A percentile compares a stretch with the other conserved stretches of the same genome.
Evolutionary conservation across 2,329 filamentous ascomycete genomes (phyloP).

Genomic region (Dactylella cylindrospora): DNA sequence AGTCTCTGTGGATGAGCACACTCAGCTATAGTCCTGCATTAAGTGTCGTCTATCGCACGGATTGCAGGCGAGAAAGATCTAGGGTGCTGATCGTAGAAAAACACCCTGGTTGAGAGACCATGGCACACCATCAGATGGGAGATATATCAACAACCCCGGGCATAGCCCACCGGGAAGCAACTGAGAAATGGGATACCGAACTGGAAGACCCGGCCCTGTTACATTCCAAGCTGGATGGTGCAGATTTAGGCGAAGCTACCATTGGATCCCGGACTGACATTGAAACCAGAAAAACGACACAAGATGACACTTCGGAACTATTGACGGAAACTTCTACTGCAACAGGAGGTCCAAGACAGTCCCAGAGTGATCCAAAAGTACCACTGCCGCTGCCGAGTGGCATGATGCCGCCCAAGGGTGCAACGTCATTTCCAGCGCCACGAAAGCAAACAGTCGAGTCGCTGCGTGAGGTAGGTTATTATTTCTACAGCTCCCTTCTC

Average conservation of each 20-base stretch:
- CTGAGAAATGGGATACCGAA: no score
- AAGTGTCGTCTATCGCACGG: constrained; percentile 17
- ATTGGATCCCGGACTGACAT: no score
- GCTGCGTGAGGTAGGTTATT: constrained; percentile 26
- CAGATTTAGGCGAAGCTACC: no score
- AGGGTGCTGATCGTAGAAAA: background rate
- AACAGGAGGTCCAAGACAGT: no score
- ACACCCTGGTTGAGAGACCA: background rate
- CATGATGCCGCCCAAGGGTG: background rate
- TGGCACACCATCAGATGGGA: background rate
- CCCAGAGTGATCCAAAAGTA: no score
- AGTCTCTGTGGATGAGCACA: constrained; percentile 13
- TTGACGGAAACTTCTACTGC: no score
- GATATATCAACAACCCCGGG: background rate
- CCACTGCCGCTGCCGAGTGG: background rate
- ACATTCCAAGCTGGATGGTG: no score
- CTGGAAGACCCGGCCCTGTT: background rate
- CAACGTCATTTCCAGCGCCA: constrained; percentile 13
- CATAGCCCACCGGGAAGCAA: no score
- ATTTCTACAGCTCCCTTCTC: background rate
- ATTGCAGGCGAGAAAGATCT: constrained; percentile 1
- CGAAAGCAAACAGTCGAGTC: constrained; percentile 32
- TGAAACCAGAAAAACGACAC: no score
- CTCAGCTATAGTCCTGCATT: constrained; percentile 1
- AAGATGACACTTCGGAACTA: no score